Base-by-base conservation (phyloP, 306 rosid species). In the Fragaria nilgerrensis region DNA sequence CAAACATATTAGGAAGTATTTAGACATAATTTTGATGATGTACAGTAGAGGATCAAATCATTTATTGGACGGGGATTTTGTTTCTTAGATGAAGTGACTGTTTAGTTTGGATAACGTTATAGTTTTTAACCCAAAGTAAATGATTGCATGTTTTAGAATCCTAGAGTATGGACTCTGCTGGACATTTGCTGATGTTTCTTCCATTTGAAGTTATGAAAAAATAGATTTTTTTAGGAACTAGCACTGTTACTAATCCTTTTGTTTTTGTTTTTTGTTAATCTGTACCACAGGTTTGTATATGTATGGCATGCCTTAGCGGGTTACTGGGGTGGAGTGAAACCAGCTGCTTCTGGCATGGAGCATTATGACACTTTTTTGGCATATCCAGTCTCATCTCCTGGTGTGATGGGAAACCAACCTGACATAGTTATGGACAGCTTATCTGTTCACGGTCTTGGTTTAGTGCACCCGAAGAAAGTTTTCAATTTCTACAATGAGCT, bases 261-360 rank as follows among this genome's bases (percentile, higher is more conserved):
- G 5, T 14, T 47, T 25, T 75, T 56, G 48, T 79, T 7, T 63
- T 50, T 7, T 48, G 47, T 50, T 11, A 36, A 23, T 73, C 65
- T 39, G 76, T 75, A 22, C 20, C 49, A 52, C 94, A 95, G 99
- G 49, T 85, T 78, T 81, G 90, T 93, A 44, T 96, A 88, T 77
- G 99, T 91, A 36, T 96, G 99, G 99, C 99, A 96, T 87, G 99
- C 99, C 39, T 79, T 96, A 48, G 96, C 93, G 66, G 99, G 99
- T 41, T 96, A 96, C 70, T 96, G 99, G 99, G 99, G 98, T 66
- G 99, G 99, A 75, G 99, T 96, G 76, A 91, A 93, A 76, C 99
- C 98, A 56, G 89, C 91, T 66, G 96, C 94, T 66, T 61, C 74
- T 17, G 99, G 97, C 74, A 91, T 96, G 98, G 99, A 96, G 80